phyloP scores from a whole-genome alignment of 108 stramenopile species.

The Conticribra weissflogii region DNA sequence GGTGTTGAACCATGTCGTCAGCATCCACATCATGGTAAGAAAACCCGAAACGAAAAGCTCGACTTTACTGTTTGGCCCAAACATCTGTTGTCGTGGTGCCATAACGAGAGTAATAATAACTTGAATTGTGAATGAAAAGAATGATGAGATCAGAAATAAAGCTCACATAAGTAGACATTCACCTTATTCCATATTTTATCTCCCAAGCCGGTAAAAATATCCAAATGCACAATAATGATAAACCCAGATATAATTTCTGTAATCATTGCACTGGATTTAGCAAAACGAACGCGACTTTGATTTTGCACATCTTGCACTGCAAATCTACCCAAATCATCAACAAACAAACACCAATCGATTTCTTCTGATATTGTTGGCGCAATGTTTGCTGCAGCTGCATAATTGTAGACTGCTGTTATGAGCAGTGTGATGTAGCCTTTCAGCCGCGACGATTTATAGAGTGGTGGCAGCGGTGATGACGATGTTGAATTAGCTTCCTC shows the following conservation, averaged over 20 bases:
- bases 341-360: slow-evolving; percentile 29
- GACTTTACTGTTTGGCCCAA: slow-evolving; percentile 46
- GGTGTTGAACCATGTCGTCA: slow-evolving; percentile 69
- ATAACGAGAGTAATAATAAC: not conserved
- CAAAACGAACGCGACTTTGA: slow-evolving; percentile 35
- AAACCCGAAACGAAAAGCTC: slow-evolving; percentile 54
- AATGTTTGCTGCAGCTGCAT: slow-evolving; percentile 36
- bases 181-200: slow-evolving; percentile 30
- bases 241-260: slow-evolving; percentile 46
- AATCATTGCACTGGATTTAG: slow-evolving; percentile 46
- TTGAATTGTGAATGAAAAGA: not conserved
- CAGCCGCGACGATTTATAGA: slow-evolving; percentile 62
- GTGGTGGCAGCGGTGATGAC: slow-evolving; percentile 3
- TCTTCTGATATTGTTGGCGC: slow-evolving; percentile 4
- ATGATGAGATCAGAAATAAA: not conserved
- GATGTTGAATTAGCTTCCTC: not conserved
- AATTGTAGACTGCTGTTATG: slow-evolving; percentile 60
- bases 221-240: slow-evolving; percentile 51
- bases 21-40: slow-evolving; percentile 70
- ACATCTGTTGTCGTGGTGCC: slow-evolving; percentile 30
- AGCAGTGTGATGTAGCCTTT: slow-evolving; percentile 75
- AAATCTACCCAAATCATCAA: slow-evolving; percentile 14
- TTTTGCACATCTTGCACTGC: too few species aligned
- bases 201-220: slow-evolving; percentile 44
- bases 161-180: not conserved